Conservation (phyloP, 306 rosid species). For the Inga oerstediana region DNA sequence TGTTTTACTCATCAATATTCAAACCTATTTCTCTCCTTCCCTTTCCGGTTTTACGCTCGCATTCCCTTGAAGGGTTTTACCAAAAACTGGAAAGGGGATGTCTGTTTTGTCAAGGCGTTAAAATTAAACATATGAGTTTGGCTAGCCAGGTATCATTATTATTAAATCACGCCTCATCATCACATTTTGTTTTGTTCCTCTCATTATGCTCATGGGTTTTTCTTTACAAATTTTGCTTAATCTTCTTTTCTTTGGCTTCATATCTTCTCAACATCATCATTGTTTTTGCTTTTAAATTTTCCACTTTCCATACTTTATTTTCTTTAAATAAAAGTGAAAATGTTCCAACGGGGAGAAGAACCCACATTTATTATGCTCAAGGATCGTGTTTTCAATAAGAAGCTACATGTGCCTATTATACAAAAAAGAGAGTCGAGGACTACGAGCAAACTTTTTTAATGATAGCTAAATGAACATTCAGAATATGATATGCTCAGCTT, state of each 20-base stretch:
- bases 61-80: constrained; percentile 53
- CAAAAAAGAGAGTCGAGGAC: neutral
- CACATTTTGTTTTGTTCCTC: neutral
- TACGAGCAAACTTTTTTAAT: no score
- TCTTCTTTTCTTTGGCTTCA: neutral
- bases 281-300: neutral
- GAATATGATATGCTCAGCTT: neutral
- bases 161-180: neutral
- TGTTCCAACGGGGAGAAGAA: no score
- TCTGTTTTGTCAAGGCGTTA: constrained; percentile 16
- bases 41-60: constrained; percentile 20
- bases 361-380: no score
- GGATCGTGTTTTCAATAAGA: no score
- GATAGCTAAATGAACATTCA: neutral
- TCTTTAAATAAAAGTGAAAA: neutral
- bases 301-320: neutral
- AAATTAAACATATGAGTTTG: constrained; percentile 21
- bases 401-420: no score
- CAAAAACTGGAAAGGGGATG: constrained; percentile 56
- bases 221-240: neutral
- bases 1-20: constrained; percentile 17
- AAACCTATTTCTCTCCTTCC: neutral
- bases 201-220: neutral
- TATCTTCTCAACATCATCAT: neutral
- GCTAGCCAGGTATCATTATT: constrained; percentile 22